These are phyloP conservation scores for Rhodotorula sphaerocarpa DNA, from an alignment of 768 basidiomycete species.

Conservation along the genomic window DNA sequence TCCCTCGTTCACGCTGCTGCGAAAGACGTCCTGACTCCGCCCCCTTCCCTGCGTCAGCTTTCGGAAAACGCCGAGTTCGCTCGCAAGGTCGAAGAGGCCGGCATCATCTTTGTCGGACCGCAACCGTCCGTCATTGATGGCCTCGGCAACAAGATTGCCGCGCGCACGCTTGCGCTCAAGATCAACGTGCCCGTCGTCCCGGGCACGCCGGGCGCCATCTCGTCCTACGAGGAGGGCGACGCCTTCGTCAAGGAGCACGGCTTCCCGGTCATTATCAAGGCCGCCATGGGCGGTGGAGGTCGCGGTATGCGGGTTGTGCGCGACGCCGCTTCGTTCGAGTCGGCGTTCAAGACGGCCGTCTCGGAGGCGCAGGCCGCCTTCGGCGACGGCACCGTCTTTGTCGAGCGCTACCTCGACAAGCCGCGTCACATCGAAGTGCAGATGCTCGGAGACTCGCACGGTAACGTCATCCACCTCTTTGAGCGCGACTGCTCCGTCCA, in stretches of 20 bases:
- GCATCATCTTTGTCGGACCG: constrained; percentile 93
- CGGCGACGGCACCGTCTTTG: constrained; percentile 97
- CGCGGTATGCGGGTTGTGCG: constrained; percentile 99
- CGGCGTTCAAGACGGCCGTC: constrained; percentile 81
- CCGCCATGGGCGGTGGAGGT: constrained; percentile 73
- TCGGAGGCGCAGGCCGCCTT: constrained; percentile 93
- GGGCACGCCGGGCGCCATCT: constrained; percentile 92
- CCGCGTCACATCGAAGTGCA: constrained; percentile 98
- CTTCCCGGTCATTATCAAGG: constrained; percentile 86
- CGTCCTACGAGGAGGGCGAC: constrained; percentile 64
- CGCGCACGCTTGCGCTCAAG: constrained; percentile 78
- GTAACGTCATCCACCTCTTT: constrained; percentile 95
- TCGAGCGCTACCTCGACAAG: constrained; percentile 92
- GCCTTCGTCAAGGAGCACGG: constrained; percentile 80
- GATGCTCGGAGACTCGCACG: constrained; percentile 77
- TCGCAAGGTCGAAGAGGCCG: constrained; percentile 95
- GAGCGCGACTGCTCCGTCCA: constrained; percentile 99
- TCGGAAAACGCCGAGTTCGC: constrained; percentile 96
- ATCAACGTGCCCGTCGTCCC: constrained; percentile 93
- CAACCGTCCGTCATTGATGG: constrained; percentile 92
- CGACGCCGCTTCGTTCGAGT: constrained; percentile 82
- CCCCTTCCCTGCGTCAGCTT: constrained; percentile 51
- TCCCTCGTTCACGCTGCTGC: no score
- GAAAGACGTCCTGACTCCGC: no score
- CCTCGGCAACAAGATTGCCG: constrained; percentile 98